Conservation (phyloP, 2,329 filamentous ascomycete species). For the Colletotrichum spaethianum region DNA sequence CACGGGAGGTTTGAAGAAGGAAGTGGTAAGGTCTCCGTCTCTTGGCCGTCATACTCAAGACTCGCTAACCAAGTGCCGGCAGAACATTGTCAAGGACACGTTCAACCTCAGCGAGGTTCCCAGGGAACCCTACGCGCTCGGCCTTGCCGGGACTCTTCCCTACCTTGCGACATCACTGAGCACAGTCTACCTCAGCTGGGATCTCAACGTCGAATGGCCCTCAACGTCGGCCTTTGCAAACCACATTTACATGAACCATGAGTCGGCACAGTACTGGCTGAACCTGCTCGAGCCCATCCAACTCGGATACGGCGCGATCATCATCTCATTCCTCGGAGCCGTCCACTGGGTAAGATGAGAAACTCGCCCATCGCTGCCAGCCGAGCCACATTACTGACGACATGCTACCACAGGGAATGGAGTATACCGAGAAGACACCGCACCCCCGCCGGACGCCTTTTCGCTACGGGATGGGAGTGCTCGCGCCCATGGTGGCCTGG, state of each 20-base stretch:
- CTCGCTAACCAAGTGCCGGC: slow-evolving; percentile 33
- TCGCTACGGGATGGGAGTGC: slow-evolving; percentile 86
- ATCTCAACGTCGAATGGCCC: slow-evolving; percentile 79
- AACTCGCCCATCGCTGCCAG: not conserved
- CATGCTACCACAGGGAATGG: slow-evolving; percentile 71
- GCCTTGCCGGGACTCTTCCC: slow-evolving; percentile 84
- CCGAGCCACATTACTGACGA: slow-evolving; percentile 10
- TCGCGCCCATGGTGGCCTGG: slow-evolving; percentile 88
- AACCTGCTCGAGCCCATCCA: slow-evolving; percentile 87
- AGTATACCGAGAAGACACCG: slow-evolving; percentile 81
- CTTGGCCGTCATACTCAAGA: not conserved
- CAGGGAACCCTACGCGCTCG: slow-evolving; percentile 76
- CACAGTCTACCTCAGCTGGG: slow-evolving; percentile 86
- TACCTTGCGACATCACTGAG: slow-evolving; percentile 88
- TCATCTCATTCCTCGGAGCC: slow-evolving; percentile 93
- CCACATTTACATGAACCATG: slow-evolving; percentile 75
- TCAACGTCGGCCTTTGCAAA: slow-evolving; percentile 76
- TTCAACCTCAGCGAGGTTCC: slow-evolving; percentile 77
- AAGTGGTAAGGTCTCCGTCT: slow-evolving; percentile 66
- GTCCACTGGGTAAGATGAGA: slow-evolving; percentile 80
- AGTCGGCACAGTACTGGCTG: slow-evolving; percentile 80
- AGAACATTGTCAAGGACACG: slow-evolving; percentile 78
- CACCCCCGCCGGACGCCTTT: slow-evolving; percentile 75
- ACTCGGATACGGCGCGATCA: slow-evolving; percentile 91
- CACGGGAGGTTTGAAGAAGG: slow-evolving; percentile 56